Percentiles rank a stretch among this genome's conserved stretches.
Conservation (phyloP, 164 flowering plant species). For the Annona squamosa region DNA sequence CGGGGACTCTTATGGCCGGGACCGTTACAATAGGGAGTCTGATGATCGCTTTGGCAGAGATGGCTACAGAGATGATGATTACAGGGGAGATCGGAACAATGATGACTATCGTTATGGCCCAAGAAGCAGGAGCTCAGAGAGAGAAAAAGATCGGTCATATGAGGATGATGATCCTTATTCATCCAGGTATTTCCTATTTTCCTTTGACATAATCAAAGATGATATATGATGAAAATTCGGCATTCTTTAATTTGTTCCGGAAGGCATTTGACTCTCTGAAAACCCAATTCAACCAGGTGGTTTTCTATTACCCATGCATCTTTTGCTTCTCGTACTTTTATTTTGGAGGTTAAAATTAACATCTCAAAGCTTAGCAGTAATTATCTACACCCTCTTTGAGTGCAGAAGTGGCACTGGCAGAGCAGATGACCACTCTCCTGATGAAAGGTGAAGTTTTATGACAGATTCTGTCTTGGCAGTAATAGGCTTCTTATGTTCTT, state of each 20-base stretch:
- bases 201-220: neutral
- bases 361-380: neutral
- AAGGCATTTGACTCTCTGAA: neutral
- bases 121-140: constrained; percentile 71
- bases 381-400: constrained; percentile 2
- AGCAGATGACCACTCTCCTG: constrained; percentile 69
- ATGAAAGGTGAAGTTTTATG: constrained; percentile 52
- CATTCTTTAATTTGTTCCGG: neutral
- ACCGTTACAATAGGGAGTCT: constrained; percentile 24
- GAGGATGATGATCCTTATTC: constrained; percentile 85
- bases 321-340: too few species aligned
- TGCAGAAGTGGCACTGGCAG: constrained; percentile 62
- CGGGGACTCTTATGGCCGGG: constrained; percentile 58
- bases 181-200: constrained; percentile 45
- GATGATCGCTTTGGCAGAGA: constrained; percentile 43
- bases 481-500: neutral
- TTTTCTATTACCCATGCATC: too few species aligned
- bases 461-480: neutral
- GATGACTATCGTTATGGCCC: constrained; percentile 56
- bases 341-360: too few species aligned
- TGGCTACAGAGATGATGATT: constrained; percentile 66
- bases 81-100: constrained; percentile 26
- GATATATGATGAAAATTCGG: neutral
- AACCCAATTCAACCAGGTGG: too few species aligned
- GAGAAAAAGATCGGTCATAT: constrained; percentile 49